A percentile compares a stretch with the other conserved stretches of the same genome.
phyloP scores from a whole-genome alignment of 208 protist species.

The Acanthamoeba castellanii region DNA sequence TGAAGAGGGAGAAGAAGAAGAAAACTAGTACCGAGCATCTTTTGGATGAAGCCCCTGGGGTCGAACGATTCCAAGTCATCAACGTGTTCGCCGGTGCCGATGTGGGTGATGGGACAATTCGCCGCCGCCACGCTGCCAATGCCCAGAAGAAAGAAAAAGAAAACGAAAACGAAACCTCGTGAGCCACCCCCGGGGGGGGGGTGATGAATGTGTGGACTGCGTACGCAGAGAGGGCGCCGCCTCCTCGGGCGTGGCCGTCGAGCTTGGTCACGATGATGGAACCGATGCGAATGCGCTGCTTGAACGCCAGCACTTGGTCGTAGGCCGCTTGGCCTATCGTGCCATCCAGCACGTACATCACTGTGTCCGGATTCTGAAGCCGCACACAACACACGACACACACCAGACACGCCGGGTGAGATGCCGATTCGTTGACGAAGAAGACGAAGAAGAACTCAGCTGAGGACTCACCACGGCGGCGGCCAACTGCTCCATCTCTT shows the following conservation, averaged over 20 bases:
- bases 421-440: neutral
- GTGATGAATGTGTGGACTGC: neutral
- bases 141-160: neutral
- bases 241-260: slow-evolving; percentile 99
- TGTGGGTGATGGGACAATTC: slow-evolving; percentile 98
- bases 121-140: slow-evolving; percentile 95
- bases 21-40: slow-evolving; percentile 84
- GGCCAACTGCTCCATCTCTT: slow-evolving; percentile 97
- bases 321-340: slow-evolving; percentile 97
- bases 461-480: slow-evolving; percentile 50
- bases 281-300: slow-evolving; percentile 93
- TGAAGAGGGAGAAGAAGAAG: slow-evolving; percentile 76
- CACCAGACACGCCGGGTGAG: neutral
- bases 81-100: slow-evolving; percentile 98
- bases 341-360: slow-evolving; percentile 98
- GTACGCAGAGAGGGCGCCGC: slow-evolving; percentile 96
- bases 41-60: slow-evolving; percentile 85
- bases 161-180: neutral
- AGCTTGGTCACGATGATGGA: slow-evolving; percentile 99
- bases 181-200: no score
- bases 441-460: neutral
- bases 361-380: slow-evolving; percentile 94
- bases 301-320: slow-evolving; percentile 93
- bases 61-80: slow-evolving; percentile 95
- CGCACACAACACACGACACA: neutral